Evolutionary conservation across 768 basidiomycete species (phyloP).

Genomic region (Pulveroboletus sp.): DNA sequence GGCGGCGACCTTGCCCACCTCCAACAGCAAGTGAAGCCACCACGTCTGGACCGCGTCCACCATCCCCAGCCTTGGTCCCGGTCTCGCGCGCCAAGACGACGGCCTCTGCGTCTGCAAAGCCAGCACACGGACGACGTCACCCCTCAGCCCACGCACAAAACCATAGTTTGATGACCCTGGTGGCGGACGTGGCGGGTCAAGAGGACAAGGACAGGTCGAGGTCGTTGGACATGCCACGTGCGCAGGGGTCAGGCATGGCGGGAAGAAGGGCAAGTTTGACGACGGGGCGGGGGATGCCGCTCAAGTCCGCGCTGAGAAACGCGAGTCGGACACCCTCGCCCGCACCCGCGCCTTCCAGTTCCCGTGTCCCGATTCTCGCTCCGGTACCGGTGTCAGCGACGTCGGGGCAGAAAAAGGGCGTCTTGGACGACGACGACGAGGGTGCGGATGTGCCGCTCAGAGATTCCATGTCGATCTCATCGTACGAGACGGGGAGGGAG

Average conservation of each 20-base stretch:
- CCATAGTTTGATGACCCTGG: constrained; percentile 63
- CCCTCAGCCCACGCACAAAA: neutral
- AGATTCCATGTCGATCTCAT: constrained; percentile 41
- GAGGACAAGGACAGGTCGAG: constrained; percentile 17
- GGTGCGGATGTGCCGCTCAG: neutral
- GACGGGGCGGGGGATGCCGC: constrained; percentile 32
- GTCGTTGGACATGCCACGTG: constrained; percentile 26
- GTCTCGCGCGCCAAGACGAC: neutral
- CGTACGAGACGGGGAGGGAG: constrained; percentile 68
- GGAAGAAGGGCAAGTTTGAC: neutral
- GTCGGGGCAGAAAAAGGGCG: too few relatives aligned
- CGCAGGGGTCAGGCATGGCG: constrained; percentile 5
- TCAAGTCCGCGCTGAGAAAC: constrained; percentile 63
- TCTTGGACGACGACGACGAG: neutral
- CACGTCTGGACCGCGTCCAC: neutral
- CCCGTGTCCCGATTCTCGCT: too few relatives aligned
- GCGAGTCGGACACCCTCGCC: constrained; percentile 52
- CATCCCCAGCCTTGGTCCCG: neutral
- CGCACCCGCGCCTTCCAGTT: constrained; percentile 15
- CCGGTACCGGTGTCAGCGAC: too few relatives aligned
- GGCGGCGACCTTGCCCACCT: neutral
- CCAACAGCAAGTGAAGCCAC: neutral
- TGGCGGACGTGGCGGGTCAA: constrained; percentile 54
- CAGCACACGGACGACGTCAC: neutral
- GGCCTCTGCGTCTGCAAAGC: neutral